phyloP scores from a whole-genome alignment of 768 basidiomycete species.

The Lactarius deliciosus region DNA sequence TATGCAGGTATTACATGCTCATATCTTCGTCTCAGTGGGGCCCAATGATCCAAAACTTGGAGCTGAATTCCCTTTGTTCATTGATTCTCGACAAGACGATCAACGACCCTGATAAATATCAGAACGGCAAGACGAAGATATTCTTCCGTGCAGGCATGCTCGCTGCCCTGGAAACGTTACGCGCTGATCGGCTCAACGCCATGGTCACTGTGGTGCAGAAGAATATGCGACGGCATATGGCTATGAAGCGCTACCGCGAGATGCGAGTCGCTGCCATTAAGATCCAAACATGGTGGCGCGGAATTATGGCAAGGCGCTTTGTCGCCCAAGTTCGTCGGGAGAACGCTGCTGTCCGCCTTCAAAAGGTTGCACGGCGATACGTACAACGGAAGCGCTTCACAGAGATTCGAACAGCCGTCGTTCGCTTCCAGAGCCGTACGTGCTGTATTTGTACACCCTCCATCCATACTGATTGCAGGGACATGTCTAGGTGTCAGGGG shows the following conservation, averaged over 20 bases:
- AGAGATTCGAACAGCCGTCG: constrained; percentile 58
- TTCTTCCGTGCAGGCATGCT: constrained; percentile 99
- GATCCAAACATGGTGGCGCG: constrained; percentile 95
- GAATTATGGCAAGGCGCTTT: constrained; percentile 70
- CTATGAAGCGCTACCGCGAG: constrained; percentile 72
- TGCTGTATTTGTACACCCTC: constrained; percentile 30
- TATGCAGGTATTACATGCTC: constrained; percentile 91
- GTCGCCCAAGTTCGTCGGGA: constrained; percentile 72
- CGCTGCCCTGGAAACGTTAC: constrained; percentile 87
- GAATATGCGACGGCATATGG: constrained; percentile 88
- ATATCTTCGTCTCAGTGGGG: constrained; percentile 85
- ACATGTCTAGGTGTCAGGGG: constrained; percentile 65
- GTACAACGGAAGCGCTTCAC: constrained; percentile 72
- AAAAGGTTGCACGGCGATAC: constrained; percentile 68
- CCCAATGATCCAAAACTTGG: constrained; percentile 77
- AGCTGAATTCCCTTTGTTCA: constrained; percentile 78
- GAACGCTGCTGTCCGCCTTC: constrained; percentile 72
- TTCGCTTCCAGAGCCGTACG: constrained; percentile 85
- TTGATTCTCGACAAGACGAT: constrained; percentile 84
- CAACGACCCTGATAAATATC: constrained; percentile 94
- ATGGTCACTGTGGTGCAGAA: constrained; percentile 97
- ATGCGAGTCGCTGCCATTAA: constrained; percentile 73
- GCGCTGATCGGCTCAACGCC: constrained; percentile 82
- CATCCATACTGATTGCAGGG: constrained; percentile 17
- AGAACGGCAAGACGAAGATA: constrained; percentile 95